Evolutionary conservation across 129 eudicot species (phyloP).

Genomic region (Cynara cardunculus): DNA sequence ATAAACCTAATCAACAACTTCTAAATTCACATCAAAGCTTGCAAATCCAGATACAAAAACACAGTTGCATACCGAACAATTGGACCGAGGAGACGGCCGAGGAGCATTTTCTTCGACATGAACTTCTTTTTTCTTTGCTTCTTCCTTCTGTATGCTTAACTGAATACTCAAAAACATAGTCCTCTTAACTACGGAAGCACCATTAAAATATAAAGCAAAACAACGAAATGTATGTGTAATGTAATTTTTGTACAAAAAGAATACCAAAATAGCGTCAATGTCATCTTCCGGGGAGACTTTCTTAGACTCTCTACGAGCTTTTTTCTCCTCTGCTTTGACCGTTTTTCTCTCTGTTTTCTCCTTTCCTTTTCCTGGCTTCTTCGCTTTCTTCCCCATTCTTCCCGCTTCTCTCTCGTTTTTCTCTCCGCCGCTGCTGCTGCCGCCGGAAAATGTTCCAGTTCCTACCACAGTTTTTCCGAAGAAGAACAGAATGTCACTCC

Average conservation of each 20-base stretch:
- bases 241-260: neutral
- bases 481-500: neutral
- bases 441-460: conserved; percentile 7
- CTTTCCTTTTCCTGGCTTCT: conserved; percentile 95
- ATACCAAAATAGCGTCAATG: conserved; percentile 94
- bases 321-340: conserved; percentile 82
- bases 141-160: conserved; percentile 93
- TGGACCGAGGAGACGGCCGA: conserved; percentile 86
- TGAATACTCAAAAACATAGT: conserved; percentile 20
- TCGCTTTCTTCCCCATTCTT: conserved; percentile 87
- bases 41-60: neutral
- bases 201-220: neutral
- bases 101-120: conserved; percentile 79
- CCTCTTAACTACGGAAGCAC: neutral
- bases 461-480: neutral
- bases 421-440: neutral
- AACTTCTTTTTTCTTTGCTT: conserved; percentile 94
- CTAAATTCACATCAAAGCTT: neutral
- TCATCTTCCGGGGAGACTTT: conserved; percentile 94
- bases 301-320: conserved; percentile 80
- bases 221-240: neutral
- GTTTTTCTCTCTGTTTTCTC: conserved; percentile 95
- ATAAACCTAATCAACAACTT: conserved; percentile 7
- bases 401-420: neutral
- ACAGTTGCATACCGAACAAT: conserved; percentile 71